phyloP scores from a whole-genome alignment of 768 basidiomycete species.

The Agrocybe chaxingu region DNA sequence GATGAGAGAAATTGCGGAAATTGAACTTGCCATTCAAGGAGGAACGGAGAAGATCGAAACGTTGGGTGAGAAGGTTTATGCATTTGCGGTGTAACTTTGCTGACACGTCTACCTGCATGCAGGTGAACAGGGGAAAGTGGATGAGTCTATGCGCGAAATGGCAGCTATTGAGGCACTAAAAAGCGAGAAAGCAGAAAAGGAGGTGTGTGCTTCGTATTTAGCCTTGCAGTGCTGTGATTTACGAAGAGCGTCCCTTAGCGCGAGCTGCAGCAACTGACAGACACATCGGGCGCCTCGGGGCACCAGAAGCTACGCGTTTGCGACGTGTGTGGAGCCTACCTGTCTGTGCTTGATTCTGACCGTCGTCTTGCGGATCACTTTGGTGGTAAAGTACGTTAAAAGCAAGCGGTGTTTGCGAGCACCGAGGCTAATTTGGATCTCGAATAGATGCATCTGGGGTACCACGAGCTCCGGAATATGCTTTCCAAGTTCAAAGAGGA shows the following conservation, averaged over 20 bases:
- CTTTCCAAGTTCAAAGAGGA: conserved; percentile 88
- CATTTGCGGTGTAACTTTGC: conserved; percentile 9
- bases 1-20: conserved; percentile 99
- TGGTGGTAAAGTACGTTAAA: conserved; percentile 86
- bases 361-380: conserved; percentile 98
- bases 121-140: conserved; percentile 99
- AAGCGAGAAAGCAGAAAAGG: conserved; percentile 93
- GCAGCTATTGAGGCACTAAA: conserved; percentile 97
- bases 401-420: conserved; percentile 13
- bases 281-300: conserved; percentile 98
- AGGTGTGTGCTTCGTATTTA: conserved; percentile 49
- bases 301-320: conserved; percentile 99
- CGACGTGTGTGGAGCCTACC: conserved; percentile 99
- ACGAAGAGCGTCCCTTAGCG: conserved; percentile 44
- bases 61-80: conserved; percentile 52
- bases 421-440: conserved; percentile 7
- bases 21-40: conserved; percentile 97
- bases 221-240: conserved; percentile 6
- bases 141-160: conserved; percentile 98
- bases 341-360: conserved; percentile 97
- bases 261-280: conserved; percentile 93
- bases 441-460: conserved; percentile 94
- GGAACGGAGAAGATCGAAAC: conserved; percentile 98
- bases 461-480: conserved; percentile 97
- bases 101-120: conserved; percentile 12